Percentiles rank a stretch among this genome's conserved stretches.
phyloP scores from a whole-genome alignment of 73 alveolate genomes.

The Paramecium pentaurelia region DNA sequence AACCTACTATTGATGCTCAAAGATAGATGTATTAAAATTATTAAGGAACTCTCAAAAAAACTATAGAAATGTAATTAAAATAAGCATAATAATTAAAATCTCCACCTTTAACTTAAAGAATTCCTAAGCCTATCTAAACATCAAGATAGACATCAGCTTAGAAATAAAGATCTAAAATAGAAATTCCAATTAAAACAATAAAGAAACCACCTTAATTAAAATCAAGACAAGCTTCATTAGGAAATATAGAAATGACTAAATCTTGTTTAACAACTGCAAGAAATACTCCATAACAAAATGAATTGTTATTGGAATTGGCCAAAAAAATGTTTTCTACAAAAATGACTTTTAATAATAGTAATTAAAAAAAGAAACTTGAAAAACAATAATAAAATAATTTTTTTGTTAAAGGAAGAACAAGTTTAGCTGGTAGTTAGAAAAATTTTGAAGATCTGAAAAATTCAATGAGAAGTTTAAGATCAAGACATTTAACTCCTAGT shows the following conservation, averaged over 20 bases:
- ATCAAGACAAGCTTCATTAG: constrained; percentile 10
- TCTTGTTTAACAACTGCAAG: constrained; percentile 7
- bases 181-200: not conserved
- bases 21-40: not conserved
- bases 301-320: not conserved
- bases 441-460: constrained; percentile 14
- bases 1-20: not conserved
- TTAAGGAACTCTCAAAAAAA: not conserved
- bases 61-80: not conserved
- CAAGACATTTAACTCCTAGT: constrained; percentile 12
- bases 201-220: not conserved
- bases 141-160: not conserved
- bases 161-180: not conserved
- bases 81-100: not conserved
- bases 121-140: not conserved
- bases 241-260: not conserved
- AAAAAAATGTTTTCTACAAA: constrained; percentile 15
- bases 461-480: constrained; percentile 48
- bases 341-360: not conserved
- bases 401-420: constrained; percentile 36
- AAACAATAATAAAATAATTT: constrained; percentile 4
- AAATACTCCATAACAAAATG: not conserved
- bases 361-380: not conserved
- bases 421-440: not conserved
- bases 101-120: not conserved